Conservation (phyloP, 75 land plant species). For the Selaginella moellendorffii region DNA sequence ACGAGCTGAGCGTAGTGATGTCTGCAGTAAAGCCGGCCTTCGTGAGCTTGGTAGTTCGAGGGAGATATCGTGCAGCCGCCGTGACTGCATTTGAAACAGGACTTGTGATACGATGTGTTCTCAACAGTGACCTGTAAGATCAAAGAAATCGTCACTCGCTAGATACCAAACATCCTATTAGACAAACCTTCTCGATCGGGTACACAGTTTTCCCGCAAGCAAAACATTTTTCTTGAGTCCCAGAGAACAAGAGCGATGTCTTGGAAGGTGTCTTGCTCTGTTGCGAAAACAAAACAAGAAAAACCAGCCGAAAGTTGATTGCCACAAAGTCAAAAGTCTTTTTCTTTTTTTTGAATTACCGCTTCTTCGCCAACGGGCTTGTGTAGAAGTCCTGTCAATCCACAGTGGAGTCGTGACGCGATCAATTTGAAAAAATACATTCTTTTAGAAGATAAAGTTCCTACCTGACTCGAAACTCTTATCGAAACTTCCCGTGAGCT, state of each 20-base stretch:
- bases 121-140: background rate
- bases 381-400: background rate
- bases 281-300: too few species aligned
- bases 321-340: too few species aligned
- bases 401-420: background rate
- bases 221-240: constrained; percentile 89
- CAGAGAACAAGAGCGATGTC: constrained; percentile 58
- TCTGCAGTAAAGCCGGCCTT: constrained; percentile 62
- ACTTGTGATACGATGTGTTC: constrained; percentile 34
- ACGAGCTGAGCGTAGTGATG: constrained; percentile 62
- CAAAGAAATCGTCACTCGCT: background rate
- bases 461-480: constrained; percentile 61
- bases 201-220: constrained; percentile 82
- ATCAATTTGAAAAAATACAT: background rate
- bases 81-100: constrained; percentile 68
- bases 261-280: constrained; percentile 47
- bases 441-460: background rate
- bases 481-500: constrained; percentile 75
- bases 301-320: too few species aligned
- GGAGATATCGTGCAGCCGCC: constrained; percentile 62
- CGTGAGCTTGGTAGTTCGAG: constrained; percentile 60
- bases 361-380: background rate
- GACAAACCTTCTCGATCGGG: constrained; percentile 73
- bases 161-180: background rate
- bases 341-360: too few species aligned